These are phyloP conservation scores for Schizochytrium sp. DNA, from an alignment of 108 stramenopile species.

Conservation along the genomic window DNA sequence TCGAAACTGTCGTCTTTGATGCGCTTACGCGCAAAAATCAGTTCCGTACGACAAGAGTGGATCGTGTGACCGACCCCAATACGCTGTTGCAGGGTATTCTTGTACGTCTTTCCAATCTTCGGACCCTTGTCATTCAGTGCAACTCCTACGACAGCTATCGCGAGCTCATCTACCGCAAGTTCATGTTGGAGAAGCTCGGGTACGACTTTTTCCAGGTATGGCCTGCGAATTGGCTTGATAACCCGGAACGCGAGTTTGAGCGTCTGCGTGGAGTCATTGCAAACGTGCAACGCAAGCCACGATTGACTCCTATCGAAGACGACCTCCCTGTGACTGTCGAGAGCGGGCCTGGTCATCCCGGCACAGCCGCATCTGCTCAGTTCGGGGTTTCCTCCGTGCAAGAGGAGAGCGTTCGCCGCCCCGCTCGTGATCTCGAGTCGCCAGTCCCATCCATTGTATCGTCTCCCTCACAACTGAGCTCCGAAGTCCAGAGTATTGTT, in stretches of 20 bases:
- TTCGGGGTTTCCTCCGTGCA: no score
- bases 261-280: not conserved
- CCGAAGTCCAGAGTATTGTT: not conserved
- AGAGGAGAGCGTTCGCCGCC: no score
- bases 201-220: slow-evolving; percentile 4
- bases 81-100: not conserved
- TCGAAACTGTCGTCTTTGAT: not conserved
- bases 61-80: not conserved
- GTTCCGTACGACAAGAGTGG: not conserved
- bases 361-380: no score
- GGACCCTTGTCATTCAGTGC: not conserved
- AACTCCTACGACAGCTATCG: not conserved
- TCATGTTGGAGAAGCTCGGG: not conserved
- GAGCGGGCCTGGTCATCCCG: no score
- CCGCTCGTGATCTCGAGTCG: no score
- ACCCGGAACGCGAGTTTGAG: not conserved
- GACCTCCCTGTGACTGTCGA: no score
- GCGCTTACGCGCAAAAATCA: not conserved
- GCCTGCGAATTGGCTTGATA: not conserved
- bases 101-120: not conserved
- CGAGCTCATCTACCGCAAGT: not conserved
- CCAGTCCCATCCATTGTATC: not conserved
- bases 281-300: not conserved
- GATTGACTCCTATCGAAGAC: not conserved
- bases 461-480: not conserved